Percentiles rank a stretch among this genome's conserved stretches.
Evolutionary conservation across 768 basidiomycete genomes (phyloP).

Genomic region (Trichaptum fuscoviolaceum): DNA sequence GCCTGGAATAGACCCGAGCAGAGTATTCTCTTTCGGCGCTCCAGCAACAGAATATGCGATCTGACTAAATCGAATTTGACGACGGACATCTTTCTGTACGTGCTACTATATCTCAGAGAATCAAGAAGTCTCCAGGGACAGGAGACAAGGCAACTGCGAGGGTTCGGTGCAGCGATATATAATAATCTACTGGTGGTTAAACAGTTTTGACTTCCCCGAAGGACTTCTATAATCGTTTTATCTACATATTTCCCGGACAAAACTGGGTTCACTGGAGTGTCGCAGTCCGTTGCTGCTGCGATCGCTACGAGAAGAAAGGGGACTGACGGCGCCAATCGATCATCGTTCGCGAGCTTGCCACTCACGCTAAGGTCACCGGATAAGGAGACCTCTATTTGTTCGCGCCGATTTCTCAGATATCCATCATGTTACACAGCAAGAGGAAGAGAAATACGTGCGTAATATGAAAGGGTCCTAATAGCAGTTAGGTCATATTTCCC

Average conservation of each 20-base stretch:
- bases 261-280: not conserved
- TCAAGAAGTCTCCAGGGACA: not conserved
- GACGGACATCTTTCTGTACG: not conserved
- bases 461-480: not conserved
- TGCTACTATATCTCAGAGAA: not conserved
- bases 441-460: not conserved
- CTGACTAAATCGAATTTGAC: not conserved
- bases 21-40: not conserved
- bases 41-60: not conserved
- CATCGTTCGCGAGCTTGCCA: not conserved
- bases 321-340: not conserved
- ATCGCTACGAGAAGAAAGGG: not conserved
- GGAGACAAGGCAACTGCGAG: not conserved
- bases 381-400: not conserved
- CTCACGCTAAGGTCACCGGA: not conserved
- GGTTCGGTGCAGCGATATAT: not conserved
- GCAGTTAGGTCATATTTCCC: not conserved
- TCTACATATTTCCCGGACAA: not conserved
- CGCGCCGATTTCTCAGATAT: not conserved
- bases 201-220: not conserved
- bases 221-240: not conserved
- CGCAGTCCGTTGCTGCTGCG: slow-evolving; percentile 1
- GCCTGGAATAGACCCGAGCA: not conserved
- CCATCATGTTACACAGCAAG: not conserved
- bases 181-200: not conserved